These are phyloP conservation scores for Bimuria novae-zelandiae DNA, from an alignment of 2,329 filamentous ascomycete species.

Conservation along the genomic window DNA sequence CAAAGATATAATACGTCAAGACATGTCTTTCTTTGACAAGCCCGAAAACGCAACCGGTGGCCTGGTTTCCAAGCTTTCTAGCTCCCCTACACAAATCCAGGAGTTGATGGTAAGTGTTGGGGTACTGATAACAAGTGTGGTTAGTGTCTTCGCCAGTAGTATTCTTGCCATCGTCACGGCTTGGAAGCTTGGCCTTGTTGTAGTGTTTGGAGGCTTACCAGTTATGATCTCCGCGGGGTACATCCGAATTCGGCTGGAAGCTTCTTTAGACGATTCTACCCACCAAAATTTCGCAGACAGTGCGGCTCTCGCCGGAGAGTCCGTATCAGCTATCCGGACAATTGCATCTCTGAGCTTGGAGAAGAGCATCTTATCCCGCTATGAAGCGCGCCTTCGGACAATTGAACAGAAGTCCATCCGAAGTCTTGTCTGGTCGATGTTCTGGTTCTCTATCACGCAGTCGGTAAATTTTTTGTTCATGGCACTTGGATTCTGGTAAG, in stretches of 20 bases:
- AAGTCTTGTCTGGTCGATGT: slow-evolving; percentile 71
- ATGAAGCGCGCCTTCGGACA: slow-evolving; percentile 63
- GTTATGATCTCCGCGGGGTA: slow-evolving; percentile 14
- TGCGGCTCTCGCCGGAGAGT: slow-evolving; percentile 88
- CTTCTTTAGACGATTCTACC: slow-evolving; percentile 74
- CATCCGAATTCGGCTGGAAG: slow-evolving; percentile 86
- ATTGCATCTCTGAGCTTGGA: slow-evolving; percentile 91
- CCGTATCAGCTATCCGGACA: slow-evolving; percentile 89
- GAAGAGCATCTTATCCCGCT: slow-evolving; percentile 73
- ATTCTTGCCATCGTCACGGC: slow-evolving; percentile 17
- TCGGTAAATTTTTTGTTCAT: slow-evolving; percentile 75
- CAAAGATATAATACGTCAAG: slow-evolving; percentile 77
- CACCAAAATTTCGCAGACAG: slow-evolving; percentile 60
- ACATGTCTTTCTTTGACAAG: slow-evolving; percentile 84
- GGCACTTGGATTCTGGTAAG: slow-evolving; percentile 83
- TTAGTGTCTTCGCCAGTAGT: slow-evolving; percentile 14
- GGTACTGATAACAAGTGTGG: slow-evolving; percentile 12
- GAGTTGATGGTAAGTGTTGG: slow-evolving; percentile 23
- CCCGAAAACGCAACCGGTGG: slow-evolving; percentile 89
- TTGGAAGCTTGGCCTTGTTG: slow-evolving; percentile 22
- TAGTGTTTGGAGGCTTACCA: slow-evolving; percentile 16
- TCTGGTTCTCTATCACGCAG: slow-evolving; percentile 83
- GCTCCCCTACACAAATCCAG: slow-evolving; percentile 68
- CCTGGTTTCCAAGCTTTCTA: slow-evolving; percentile 67
- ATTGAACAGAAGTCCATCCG: slow-evolving; percentile 61